Evolutionary conservation across 805 yeast genomes (phyloP).

Genomic region (Hagleromyces aurorensis): DNA sequence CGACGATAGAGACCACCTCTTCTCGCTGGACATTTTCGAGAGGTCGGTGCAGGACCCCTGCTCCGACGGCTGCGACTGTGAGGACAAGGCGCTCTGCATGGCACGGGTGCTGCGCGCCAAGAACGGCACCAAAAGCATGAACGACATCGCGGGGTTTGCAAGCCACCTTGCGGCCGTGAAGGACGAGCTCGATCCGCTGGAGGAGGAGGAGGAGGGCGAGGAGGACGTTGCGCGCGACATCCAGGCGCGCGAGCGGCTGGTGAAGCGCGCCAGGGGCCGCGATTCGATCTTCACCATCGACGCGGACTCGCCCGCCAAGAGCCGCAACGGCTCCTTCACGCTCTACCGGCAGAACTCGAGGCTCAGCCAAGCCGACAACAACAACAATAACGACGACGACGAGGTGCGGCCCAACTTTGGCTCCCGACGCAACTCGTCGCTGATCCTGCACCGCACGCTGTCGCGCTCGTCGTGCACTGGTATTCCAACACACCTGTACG

Average conservation of each 20-base stretch:
- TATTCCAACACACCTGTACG: slow-evolving; percentile 24
- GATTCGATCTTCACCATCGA: slow-evolving; percentile 6
- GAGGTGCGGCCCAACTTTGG: slow-evolving; percentile 1
- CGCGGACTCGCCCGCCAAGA: slow-evolving; percentile 8
- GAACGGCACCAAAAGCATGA: slow-evolving; percentile 4
- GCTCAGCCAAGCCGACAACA: neutral
- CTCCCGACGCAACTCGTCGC: neutral
- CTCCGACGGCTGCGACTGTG: slow-evolving; percentile 22
- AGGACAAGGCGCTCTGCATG: slow-evolving; percentile 9
- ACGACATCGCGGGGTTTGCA: slow-evolving; percentile 6
- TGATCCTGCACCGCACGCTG: slow-evolving; percentile 1
- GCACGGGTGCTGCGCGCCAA: too few relatives aligned
- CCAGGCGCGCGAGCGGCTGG: slow-evolving; percentile 1
- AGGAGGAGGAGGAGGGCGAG: slow-evolving; percentile 4
- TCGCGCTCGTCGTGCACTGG: slow-evolving; percentile 15
- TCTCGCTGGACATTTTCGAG: slow-evolving; percentile 33
- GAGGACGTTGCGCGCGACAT: neutral
- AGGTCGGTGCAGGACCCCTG: slow-evolving; percentile 24
- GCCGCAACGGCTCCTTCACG: slow-evolving; percentile 6
- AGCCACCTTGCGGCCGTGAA: slow-evolving; percentile 13
- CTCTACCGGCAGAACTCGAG: slow-evolving; percentile 1
- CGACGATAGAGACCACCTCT: slow-evolving; percentile 30
- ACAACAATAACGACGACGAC: neutral
- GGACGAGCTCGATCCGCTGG: slow-evolving; percentile 11
- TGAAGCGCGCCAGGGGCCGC: slow-evolving; percentile 3